These are phyloP conservation scores for Zymoseptoria pseudotritici DNA, from an alignment of 2,329 filamentous ascomycete genomes.

Conservation along the genomic window DNA sequence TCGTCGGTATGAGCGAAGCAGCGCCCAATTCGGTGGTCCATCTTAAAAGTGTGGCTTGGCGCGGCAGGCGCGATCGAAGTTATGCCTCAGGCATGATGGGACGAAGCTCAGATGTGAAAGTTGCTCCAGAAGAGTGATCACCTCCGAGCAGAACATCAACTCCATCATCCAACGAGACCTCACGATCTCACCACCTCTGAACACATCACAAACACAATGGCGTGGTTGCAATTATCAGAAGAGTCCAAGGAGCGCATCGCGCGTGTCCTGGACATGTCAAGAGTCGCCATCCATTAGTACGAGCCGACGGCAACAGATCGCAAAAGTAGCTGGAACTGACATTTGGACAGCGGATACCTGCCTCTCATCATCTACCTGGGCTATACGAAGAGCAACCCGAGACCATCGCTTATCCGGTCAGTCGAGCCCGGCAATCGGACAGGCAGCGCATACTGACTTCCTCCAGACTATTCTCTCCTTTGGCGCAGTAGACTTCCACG, in stretches of 20 bases:
- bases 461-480: constrained; percentile 24
- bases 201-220: constrained; percentile 15
- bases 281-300: constrained; percentile 94
- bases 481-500: constrained; percentile 28
- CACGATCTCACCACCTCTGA: not conserved
- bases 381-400: constrained; percentile 89
- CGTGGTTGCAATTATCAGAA: constrained; percentile 65
- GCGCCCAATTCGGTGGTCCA: not conserved
- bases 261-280: constrained; percentile 89
- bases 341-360: constrained; percentile 71
- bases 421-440: not conserved
- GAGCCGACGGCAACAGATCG: constrained; percentile 17
- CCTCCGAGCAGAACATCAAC: not conserved
- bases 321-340: constrained; percentile 8
- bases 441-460: constrained; percentile 6
- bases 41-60: constrained; percentile 1
- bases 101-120: not conserved
- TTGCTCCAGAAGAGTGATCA: not conserved
- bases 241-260: constrained; percentile 99
- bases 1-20: constrained; percentile 1
- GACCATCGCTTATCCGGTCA: constrained; percentile 69
- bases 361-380: constrained; percentile 95
- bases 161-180: not conserved
- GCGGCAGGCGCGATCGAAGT: not conserved
- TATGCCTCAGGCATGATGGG: not conserved